Percentiles rank a stretch among this genome's conserved stretches.
Evolutionary conservation across 169 alveolate species (phyloP).

Genomic region (Eimeria maxima): DNA sequence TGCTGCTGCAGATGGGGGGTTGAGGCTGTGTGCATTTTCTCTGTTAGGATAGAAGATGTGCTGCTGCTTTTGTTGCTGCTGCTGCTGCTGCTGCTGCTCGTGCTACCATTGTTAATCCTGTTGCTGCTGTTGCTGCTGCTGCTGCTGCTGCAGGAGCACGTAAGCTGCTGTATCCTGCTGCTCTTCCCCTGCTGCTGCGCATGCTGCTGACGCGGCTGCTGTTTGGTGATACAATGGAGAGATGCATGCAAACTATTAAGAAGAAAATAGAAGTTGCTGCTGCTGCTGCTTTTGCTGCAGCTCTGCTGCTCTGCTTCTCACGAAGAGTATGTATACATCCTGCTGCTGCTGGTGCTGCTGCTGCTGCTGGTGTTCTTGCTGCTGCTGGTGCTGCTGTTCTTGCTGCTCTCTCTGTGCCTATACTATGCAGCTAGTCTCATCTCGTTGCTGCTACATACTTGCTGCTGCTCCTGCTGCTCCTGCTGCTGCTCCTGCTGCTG

Average conservation of each 20-base stretch:
- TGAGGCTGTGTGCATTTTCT: neutral
- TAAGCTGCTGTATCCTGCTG: conserved; percentile 94
- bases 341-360: too few relatives aligned
- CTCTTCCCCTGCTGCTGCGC: conserved; percentile 90
- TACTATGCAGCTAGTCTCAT: too few relatives aligned
- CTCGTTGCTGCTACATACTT: too few relatives aligned
- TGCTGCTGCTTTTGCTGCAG: too few relatives aligned
- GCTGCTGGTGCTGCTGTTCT: neutral
- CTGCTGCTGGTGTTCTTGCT: neutral
- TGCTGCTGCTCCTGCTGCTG: too few relatives aligned
- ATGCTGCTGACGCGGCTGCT: conserved; percentile 91
- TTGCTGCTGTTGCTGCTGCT: neutral
- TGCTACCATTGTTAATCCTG: neutral
- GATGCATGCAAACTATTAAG: too few relatives aligned
- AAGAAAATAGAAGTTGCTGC: too few relatives aligned
- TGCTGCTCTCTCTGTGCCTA: too few relatives aligned
- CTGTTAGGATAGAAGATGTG: neutral
- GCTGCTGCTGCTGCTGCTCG: neutral
- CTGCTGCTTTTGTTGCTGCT: neutral
- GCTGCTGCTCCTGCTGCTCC: too few relatives aligned
- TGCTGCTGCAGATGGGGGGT: neutral
- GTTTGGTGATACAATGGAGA: neutral
- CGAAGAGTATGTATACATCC: too few relatives aligned
- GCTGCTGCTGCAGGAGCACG: conserved; percentile 91
- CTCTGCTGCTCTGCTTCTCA: too few relatives aligned